Evolutionary conservation across 176 grass and related monocot species (phyloP).

Genomic region (Paspalum notatum): DNA sequence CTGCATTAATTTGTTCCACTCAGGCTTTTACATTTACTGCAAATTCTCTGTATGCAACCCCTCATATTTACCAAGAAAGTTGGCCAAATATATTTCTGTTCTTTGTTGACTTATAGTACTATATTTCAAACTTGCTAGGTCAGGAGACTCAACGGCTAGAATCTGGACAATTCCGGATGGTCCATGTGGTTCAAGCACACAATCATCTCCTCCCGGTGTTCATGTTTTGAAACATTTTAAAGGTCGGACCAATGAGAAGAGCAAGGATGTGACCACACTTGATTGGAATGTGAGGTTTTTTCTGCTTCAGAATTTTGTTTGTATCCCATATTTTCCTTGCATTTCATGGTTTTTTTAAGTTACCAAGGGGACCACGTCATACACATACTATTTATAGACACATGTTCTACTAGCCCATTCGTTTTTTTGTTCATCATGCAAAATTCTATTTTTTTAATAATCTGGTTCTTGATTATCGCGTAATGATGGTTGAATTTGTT

Average conservation of each 20-base stretch:
- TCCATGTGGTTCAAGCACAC: constrained; percentile 66
- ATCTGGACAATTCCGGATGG: constrained; percentile 98
- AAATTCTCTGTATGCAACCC: constrained; percentile 7
- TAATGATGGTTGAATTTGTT: constrained; percentile 25
- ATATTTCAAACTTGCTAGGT: constrained; percentile 61
- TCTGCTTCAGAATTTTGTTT: constrained; percentile 3
- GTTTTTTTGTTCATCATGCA: constrained; percentile 5
- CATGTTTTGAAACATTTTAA: constrained; percentile 98
- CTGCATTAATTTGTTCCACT: not conserved
- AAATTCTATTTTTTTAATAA: not conserved
- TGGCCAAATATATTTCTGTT: not conserved
- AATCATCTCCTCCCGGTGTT: constrained; percentile 63
- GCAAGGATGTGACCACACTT: constrained; percentile 98
- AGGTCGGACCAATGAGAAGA: constrained; percentile 88
- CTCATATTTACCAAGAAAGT: constrained; percentile 18
- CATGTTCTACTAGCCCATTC: not conserved
- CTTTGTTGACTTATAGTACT: constrained; percentile 15
- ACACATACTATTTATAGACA: constrained; percentile 13
- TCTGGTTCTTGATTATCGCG: not conserved
- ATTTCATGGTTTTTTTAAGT: not conserved
- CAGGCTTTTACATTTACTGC: not conserved
- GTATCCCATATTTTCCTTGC: not conserved
- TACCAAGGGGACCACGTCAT: constrained; percentile 9
- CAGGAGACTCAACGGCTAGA: constrained; percentile 97
- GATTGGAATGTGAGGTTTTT: constrained; percentile 89